These are phyloP conservation scores for Talinum fruticosum DNA, from an alignment of 148 eudicot genomes.

Conservation along the genomic window DNA sequence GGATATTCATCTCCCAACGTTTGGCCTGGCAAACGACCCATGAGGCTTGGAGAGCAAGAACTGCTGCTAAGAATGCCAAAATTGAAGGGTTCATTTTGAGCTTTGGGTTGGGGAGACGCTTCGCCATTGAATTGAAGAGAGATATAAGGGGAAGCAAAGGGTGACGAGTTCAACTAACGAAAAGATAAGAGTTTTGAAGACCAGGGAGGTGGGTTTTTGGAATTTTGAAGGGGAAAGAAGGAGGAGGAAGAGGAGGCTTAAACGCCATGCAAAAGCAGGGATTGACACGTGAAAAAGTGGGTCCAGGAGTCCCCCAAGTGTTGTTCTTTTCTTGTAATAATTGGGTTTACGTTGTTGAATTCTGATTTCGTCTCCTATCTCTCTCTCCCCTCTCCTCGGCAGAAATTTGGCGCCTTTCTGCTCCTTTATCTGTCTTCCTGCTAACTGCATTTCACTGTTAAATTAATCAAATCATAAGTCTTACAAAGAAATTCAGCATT, in stretches of 20 bases:
- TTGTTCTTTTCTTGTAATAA: background rate
- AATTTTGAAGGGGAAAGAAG: background rate
- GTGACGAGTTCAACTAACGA: background rate
- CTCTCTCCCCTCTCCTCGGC: too few relatives aligned
- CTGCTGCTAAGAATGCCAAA: background rate
- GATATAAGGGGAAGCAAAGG: background rate
- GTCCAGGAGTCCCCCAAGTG: slow-evolving; percentile 8
- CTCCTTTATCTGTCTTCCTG: too few relatives aligned
- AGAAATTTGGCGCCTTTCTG: too few relatives aligned
- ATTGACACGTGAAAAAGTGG: slow-evolving; percentile 33
- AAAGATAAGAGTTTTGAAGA: background rate
- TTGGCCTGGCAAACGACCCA: slow-evolving; percentile 26
- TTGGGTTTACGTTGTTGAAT: background rate
- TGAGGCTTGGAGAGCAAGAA: slow-evolving; percentile 12
- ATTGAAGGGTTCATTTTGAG: background rate
- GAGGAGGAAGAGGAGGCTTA: slow-evolving; percentile 6
- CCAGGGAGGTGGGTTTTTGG: background rate
- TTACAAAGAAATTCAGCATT: too few relatives aligned
- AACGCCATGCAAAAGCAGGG: slow-evolving; percentile 33
- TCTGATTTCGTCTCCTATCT: slow-evolving; percentile 5
- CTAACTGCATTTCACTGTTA: too few relatives aligned
- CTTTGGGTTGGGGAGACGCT: background rate
- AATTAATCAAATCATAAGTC: too few relatives aligned
- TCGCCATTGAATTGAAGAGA: background rate
- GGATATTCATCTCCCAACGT: slow-evolving; percentile 44